phyloP scores from a whole-genome alignment of 2,329 filamentous ascomycete genomes.

The Colletotrichum agaves region DNA sequence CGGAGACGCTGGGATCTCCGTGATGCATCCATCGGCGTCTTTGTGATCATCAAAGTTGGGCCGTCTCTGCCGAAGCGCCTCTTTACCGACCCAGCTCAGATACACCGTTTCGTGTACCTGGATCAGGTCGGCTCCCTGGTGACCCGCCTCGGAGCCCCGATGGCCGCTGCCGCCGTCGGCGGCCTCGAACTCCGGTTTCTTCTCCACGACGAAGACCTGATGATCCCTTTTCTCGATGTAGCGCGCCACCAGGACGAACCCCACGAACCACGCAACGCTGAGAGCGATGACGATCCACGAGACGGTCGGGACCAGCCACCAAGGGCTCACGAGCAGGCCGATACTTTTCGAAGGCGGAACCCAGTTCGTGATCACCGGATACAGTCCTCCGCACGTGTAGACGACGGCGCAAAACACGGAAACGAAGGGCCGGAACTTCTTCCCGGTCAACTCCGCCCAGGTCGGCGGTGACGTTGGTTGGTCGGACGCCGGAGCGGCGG shows the following conservation, averaged over 20 bases:
- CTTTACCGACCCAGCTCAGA: constrained; percentile 47
- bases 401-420: constrained; percentile 46
- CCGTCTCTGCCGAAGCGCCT: constrained; percentile 39
- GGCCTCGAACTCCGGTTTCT: constrained; percentile 48
- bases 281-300: constrained; percentile 45
- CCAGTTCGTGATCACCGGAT: constrained; percentile 48
- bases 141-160: constrained; percentile 1
- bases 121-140: constrained; percentile 42
- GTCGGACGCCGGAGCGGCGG: constrained; percentile 10
- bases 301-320: constrained; percentile 47
- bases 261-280: constrained; percentile 47
- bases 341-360: constrained; percentile 40
- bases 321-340: constrained; percentile 30
- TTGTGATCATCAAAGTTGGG: constrained; percentile 20
- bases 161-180: constrained; percentile 39
- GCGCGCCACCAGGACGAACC: constrained; percentile 47
- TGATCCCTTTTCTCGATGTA: constrained; percentile 44
- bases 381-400: constrained; percentile 47
- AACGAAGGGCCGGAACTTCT: constrained; percentile 44
- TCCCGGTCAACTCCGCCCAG: constrained; percentile 48
- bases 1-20: constrained; percentile 19
- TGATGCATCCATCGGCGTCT: constrained; percentile 12
- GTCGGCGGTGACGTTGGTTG: constrained; percentile 38
- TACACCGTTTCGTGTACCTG: constrained; percentile 52
- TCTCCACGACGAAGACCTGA: constrained; percentile 49